Base-by-base conservation (phyloP, 2,329 filamentous ascomycete species). In the Hymenoscyphus infarciens region DNA sequence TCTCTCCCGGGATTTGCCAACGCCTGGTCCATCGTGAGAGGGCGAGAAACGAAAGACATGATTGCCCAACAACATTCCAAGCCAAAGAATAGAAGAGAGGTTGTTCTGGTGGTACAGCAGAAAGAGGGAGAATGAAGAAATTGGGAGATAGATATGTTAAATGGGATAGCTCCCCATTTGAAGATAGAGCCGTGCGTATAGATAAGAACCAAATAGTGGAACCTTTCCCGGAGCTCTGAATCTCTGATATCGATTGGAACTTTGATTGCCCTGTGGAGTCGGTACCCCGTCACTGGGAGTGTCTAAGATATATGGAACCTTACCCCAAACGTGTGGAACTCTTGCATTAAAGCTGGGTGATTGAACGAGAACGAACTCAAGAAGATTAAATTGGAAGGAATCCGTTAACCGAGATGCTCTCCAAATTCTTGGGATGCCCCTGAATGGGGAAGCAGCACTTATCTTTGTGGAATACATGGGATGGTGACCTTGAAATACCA, bases 11-110 rank as follows among this genome's bases (percentile, higher is more conserved):
- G 39, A 58, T n/a, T 31, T 5, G 38, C 56, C 7, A 58, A 49
- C 7, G 38, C 65, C 22, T 65, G 66, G 35, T 67, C 64, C 54
- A 68, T 61, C 13, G 67, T 68, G n/a, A 63, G 29, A 13, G 67
- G 63, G n/a, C 53, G 53, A 5, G 19, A 35, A 15, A 39, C 22
- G 31, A 55, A 60, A 19, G 58, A 55, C 49, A 60, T 60, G 19
- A n/a, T 49, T 49, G 42, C n/a, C 19, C 22, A 49, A 19, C 6
- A 10, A 22, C 1, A 19, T 7, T 22, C 5, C n/a, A 19, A 15
- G n/a, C 42, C 10, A n/a, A n/a, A 42, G 16, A 19, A 49, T 10
- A 8, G 6, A 49, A 6, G 22, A 22, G 10, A 19, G 8, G 19
- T 49, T 8, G 13, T 42, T n/a, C 5, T 42, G 19, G 4, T 45